phyloP scores from a whole-genome alignment of 2,329 filamentous ascomycete genomes.

The Fusarium albidum region DNA sequence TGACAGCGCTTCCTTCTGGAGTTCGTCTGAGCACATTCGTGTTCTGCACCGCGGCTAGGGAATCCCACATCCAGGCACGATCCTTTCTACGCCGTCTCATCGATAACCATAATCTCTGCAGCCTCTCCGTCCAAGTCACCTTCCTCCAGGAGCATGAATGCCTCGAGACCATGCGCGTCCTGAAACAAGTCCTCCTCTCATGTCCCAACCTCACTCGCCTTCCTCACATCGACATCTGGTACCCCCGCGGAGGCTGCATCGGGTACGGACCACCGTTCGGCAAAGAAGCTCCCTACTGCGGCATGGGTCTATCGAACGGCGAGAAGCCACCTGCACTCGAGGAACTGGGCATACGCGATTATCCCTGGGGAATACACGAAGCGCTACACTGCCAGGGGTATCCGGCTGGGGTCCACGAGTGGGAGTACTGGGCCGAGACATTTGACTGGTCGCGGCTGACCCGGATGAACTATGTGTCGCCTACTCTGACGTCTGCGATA shows the following conservation, averaged over 20 bases:
- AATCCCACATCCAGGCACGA: constrained; percentile 7
- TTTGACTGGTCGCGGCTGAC: constrained; percentile 20
- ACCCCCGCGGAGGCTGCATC: background rate
- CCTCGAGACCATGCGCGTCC: constrained; percentile 11
- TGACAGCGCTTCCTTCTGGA: background rate
- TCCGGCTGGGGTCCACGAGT: background rate
- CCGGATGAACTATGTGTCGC: background rate
- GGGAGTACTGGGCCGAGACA: constrained; percentile 1
- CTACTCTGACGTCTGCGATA: background rate
- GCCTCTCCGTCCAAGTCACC: constrained; percentile 3
- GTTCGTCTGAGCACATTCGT: constrained; percentile 6
- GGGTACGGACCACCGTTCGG: background rate
- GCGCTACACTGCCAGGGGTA: background rate
- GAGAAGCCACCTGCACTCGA: constrained; percentile 11
- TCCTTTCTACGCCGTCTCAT: constrained; percentile 1
- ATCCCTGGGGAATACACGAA: constrained; percentile 12
- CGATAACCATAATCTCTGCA: constrained; percentile 2
- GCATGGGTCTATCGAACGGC: constrained; percentile 1
- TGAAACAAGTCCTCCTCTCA: constrained; percentile 16
- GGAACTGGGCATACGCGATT: constrained; percentile 7
- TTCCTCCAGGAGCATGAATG: constrained; percentile 14
- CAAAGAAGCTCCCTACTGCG: background rate
- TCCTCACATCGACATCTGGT: constrained; percentile 8
- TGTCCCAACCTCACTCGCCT: constrained; percentile 17
- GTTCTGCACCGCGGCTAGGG: background rate